Base-by-base conservation (phyloP, 805 yeast genomes). In the Candida ipomoeae region DNA sequence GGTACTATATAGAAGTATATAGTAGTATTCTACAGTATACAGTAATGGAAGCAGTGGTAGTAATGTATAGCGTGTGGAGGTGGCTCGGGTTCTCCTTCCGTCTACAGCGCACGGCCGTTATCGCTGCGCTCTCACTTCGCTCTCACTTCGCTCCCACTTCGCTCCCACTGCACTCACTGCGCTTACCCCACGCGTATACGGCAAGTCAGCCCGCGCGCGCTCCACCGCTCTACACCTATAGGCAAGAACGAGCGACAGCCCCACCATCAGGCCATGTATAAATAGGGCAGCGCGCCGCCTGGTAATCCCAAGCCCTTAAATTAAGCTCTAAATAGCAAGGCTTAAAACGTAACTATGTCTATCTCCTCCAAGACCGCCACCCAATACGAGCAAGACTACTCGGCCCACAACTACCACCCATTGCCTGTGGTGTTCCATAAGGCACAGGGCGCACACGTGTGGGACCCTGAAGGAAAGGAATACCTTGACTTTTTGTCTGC, bases 381-480 rank as follows among this genome's bases (percentile, higher is more conserved):
- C 54, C 74, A 79, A 48, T 82, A 79, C 71, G 97, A 92, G 70
- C 70, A 79, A 49, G 73, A 85, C 54, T 89, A 87, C 73, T 88
- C 97, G 44, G 98, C 98, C 31, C 97, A 91, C 74, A 92, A 92
- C 77, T 92, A 92, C 75, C 97, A 89, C 71, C 97, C 98, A 46
- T 74, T 92, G 55, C 98, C 98, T 11, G 97, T 92, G 53, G 97
- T 92, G 14, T 87, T 92, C 71, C 79, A 87, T 62, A 83, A 78
- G 62, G 98, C 96, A 14, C 57, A 67, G 52, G 98, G 98, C 45
- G 96, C 97, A 26, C 85, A 88, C 57, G 97, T 92, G 20, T 92
- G 97, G 97, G 98, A 92, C 68, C 97, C 97, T 6, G 98, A 92
- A 71, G 97, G 97, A 57, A 88, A 85, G 37, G 91, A 90, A 66